phyloP scores from a whole-genome alignment of 192 early-diverging fungal genomes.

The Linnemannia exigua region DNA sequence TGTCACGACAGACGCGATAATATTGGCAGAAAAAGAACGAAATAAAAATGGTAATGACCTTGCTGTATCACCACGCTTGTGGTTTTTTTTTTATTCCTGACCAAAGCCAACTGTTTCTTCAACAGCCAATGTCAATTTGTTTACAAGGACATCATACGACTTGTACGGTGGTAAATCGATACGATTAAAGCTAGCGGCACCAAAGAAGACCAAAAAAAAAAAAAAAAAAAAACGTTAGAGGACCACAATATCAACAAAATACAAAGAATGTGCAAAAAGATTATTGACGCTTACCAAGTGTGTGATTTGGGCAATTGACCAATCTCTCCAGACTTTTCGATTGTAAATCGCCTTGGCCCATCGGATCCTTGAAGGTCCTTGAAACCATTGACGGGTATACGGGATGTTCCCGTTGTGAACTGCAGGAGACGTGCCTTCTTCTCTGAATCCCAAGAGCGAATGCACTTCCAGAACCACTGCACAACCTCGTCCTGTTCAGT shows the following conservation, averaged over 20 bases:
- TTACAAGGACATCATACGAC: constrained; percentile 76
- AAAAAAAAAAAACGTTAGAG: constrained; percentile 10
- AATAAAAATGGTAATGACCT: neutral
- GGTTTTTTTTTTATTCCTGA: constrained; percentile 79
- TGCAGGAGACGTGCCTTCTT: constrained; percentile 95
- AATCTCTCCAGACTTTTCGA: constrained; percentile 93
- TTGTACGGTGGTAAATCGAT: constrained; percentile 95
- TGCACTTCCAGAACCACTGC: constrained; percentile 97
- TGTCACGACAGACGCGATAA: neutral
- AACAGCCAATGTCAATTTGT: constrained; percentile 91
- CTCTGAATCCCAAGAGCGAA: constrained; percentile 89
- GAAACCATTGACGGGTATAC: constrained; percentile 98
- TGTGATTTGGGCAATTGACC: constrained; percentile 91
- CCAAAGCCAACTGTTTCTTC: constrained; percentile 97
- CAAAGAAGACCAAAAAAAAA: constrained; percentile 6
- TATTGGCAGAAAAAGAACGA: neutral
- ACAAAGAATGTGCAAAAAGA: too few relatives aligned
- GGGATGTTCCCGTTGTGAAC: constrained; percentile 97
- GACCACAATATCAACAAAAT: neutral
- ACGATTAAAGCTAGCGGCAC: constrained; percentile 87
- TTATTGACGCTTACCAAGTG: too few relatives aligned
- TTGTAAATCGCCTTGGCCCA: constrained; percentile 93
- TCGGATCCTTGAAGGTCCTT: constrained; percentile 98
- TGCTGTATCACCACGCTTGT: neutral
- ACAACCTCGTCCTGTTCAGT: constrained; percentile 95